A percentile compares a stretch with the other conserved stretches of the same genome.
phyloP scores from a whole-genome alignment of 1,139 yeast genomes.

The Lodderomyces parapsilosis region DNA sequence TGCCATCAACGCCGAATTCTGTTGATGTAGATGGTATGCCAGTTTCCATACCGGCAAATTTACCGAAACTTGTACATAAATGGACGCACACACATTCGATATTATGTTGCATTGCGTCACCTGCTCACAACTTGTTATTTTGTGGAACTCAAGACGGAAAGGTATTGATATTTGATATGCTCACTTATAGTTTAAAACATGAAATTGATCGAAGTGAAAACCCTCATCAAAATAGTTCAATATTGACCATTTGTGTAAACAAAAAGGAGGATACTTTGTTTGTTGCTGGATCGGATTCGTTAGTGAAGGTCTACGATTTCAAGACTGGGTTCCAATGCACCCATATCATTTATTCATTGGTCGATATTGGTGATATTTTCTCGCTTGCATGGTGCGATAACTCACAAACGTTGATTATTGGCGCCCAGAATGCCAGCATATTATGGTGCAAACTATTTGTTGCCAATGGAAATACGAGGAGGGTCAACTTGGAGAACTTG shows the following conservation, averaged over 20 bases:
- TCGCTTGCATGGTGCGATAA: slow-evolving; percentile 70
- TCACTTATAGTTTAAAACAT: slow-evolving; percentile 54
- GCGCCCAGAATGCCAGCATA: slow-evolving; percentile 89
- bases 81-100: slow-evolving; percentile 79
- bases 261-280: slow-evolving; percentile 63
- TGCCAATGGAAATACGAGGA: slow-evolving; percentile 7
- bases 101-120: slow-evolving; percentile 72
- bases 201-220: slow-evolving; percentile 26
- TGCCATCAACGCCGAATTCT: slow-evolving; percentile 10
- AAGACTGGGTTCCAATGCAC: slow-evolving; percentile 33
- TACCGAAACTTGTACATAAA: slow-evolving; percentile 51
- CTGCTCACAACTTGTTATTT: slow-evolving; percentile 56
- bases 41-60: slow-evolving; percentile 6
- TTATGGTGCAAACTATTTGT: slow-evolving; percentile 57
- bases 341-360: slow-evolving; percentile 72
- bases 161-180: slow-evolving; percentile 68
- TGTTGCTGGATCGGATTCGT: slow-evolving; percentile 88
- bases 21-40: slow-evolving; percentile 8
- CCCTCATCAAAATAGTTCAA: slow-evolving; percentile 68
- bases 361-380: slow-evolving; percentile 93
- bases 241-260: slow-evolving; percentile 63
- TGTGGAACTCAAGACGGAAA: slow-evolving; percentile 96
- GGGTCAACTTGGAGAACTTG: slow-evolving; percentile 35
- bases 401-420: slow-evolving; percentile 67
- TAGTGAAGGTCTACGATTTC: slow-evolving; percentile 82